phyloP scores from a whole-genome alignment of 352 stramenopile genomes.

The Globisporangium solare region DNA sequence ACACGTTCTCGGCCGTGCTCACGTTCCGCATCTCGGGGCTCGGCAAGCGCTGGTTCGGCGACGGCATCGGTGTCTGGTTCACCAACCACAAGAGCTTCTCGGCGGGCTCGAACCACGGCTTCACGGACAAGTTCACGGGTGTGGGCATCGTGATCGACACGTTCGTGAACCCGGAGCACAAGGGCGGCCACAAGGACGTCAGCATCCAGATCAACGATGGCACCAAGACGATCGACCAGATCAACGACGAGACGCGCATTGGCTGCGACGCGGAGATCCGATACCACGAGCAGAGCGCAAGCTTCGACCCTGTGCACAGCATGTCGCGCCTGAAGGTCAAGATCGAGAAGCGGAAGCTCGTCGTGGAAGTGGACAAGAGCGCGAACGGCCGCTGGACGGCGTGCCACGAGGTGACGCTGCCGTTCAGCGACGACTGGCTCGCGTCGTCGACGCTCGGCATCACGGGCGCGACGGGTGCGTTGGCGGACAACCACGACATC shows the following conservation, averaged over 20 bases:
- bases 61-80: constrained; percentile 82
- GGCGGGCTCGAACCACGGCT: constrained; percentile 68
- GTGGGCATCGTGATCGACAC: constrained; percentile 82
- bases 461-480: constrained; percentile 63
- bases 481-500: constrained; percentile 86
- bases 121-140: constrained; percentile 70
- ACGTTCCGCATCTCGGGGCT: constrained; percentile 82
- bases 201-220: constrained; percentile 82
- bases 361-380: constrained; percentile 66
- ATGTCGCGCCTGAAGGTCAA: constrained; percentile 77
- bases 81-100: constrained; percentile 56
- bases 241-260: constrained; percentile 60
- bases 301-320: constrained; percentile 79
- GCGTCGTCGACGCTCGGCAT: constrained; percentile 58
- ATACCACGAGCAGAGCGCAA: constrained; percentile 73
- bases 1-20: constrained; percentile 60
- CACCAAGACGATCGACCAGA: constrained; percentile 53
- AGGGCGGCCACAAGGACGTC: constrained; percentile 80
- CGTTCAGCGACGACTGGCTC: constrained; percentile 67
- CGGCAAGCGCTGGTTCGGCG: constrained; percentile 80
- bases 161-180: constrained; percentile 81
- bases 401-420: constrained; percentile 61
- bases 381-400: constrained; percentile 52
- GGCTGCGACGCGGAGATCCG: constrained; percentile 77
- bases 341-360: constrained; percentile 49